Conservation (phyloP, 1,284 basidiomycete genomes). For the Abortiporus biennis region DNA sequence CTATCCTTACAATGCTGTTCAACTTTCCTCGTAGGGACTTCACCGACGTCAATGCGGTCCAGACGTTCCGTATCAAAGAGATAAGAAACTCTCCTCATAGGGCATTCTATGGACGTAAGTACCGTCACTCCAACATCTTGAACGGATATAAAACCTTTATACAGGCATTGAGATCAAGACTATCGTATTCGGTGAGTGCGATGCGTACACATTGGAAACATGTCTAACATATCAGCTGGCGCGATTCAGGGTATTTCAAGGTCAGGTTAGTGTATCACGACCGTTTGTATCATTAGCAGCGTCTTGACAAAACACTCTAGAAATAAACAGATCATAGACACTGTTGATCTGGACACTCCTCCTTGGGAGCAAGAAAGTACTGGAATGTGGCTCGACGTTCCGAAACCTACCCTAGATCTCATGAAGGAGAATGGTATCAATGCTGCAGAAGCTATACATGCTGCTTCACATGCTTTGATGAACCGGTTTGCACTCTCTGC, state of each 20-base stretch:
- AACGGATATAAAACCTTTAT: background rate
- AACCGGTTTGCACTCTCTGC: conserved; percentile 69
- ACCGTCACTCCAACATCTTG: background rate
- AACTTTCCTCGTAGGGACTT: conserved; percentile 47
- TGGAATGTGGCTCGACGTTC: conserved; percentile 86
- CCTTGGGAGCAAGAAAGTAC: conserved; percentile 73
- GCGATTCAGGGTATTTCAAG: conserved; percentile 37
- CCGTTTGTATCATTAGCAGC: background rate
- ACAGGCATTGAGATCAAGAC: conserved; percentile 65
- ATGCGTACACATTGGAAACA: conserved; percentile 18
- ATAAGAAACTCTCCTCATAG: conserved; percentile 53
- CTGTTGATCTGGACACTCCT: conserved; percentile 75
- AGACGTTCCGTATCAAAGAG: conserved; percentile 73
- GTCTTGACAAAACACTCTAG: conserved; percentile 24
- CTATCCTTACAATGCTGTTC: conserved; percentile 2
- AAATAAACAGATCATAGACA: conserved; percentile 66
- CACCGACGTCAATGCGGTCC: conserved; percentile 74
- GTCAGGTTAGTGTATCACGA: conserved; percentile 39
- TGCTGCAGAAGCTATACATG: conserved; percentile 77
- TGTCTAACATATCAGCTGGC: background rate
- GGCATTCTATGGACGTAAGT: conserved; percentile 72
- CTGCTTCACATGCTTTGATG: conserved; percentile 80
- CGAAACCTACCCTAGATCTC: conserved; percentile 42
- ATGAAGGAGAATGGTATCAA: conserved; percentile 57
- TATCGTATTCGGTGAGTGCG: conserved; percentile 65